Conservation (phyloP, 2,329 filamentous ascomycete genomes). For the Curvularia verruculosa region DNA sequence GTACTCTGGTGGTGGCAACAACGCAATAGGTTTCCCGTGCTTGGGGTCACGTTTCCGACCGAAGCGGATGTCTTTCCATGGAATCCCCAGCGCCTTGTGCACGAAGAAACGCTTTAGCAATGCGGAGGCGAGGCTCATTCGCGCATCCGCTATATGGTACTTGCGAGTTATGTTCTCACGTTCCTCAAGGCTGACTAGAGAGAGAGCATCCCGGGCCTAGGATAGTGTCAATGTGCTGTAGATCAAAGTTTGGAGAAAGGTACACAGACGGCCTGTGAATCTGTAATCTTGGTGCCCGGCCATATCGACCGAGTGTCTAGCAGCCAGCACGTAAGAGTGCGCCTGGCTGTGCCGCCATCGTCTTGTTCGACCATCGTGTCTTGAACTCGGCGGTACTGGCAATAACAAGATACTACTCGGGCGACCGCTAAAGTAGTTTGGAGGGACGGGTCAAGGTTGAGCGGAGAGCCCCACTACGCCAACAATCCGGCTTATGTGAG, state of each 20-base stretch:
- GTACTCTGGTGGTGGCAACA: constrained; percentile 35
- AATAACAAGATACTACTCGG: not conserved
- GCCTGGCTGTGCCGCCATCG: constrained; percentile 11
- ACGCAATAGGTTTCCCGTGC: constrained; percentile 59
- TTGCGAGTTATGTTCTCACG: constrained; percentile 64
- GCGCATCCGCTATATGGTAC: constrained; percentile 73
- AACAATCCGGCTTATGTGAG: constrained; percentile 4
- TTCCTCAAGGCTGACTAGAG: constrained; percentile 58
- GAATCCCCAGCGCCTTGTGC: constrained; percentile 61
- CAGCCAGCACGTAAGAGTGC: constrained; percentile 55
- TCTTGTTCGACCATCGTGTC: constrained; percentile 20
- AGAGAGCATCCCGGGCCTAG: constrained; percentile 53
- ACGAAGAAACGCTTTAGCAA: constrained; percentile 76
- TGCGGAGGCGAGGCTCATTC: constrained; percentile 73
- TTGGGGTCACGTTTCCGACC: constrained; percentile 60
- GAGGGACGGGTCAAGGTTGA: not conserved
- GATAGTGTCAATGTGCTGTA: not conserved
- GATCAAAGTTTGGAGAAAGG: not conserved
- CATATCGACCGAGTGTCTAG: constrained; percentile 57
- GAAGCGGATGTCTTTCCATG: constrained; percentile 66
- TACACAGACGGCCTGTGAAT: constrained; percentile 22
- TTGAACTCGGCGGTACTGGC: not conserved
- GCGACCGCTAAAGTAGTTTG: constrained; percentile 4
- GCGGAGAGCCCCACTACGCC: constrained; percentile 2
- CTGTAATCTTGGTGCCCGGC: constrained; percentile 53